A percentile compares a stretch with the other conserved stretches of the same genome.
Evolutionary conservation across 495 filamentous ascomycete species (phyloP).

Genomic region (Podospora pseudocomata): DNA sequence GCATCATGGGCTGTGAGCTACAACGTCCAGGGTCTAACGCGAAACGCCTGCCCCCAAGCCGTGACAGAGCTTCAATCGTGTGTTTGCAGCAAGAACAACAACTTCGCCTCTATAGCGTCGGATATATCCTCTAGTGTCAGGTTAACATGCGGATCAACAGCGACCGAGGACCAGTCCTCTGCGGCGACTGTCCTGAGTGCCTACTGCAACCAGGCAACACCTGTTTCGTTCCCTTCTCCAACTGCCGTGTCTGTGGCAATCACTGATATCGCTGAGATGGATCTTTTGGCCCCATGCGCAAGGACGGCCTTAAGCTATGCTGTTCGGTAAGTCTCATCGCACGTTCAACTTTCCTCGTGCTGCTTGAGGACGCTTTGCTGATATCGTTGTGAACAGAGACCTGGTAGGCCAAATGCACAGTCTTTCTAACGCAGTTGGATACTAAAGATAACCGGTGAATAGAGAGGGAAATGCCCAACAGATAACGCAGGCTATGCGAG

Average conservation of each 20-base stretch:
- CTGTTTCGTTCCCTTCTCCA: constrained; percentile 36
- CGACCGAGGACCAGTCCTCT: constrained; percentile 45
- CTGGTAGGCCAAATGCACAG: not conserved
- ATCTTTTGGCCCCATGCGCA: constrained; percentile 46
- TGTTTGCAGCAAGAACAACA: constrained; percentile 48
- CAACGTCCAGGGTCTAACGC: constrained; percentile 40
- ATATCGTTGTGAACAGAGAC: not conserved
- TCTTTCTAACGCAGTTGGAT: not conserved
- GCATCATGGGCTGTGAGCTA: constrained; percentile 40
- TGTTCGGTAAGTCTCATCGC: constrained; percentile 31
- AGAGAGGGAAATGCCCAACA: constrained; percentile 31
- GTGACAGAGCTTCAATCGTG: constrained; percentile 45
- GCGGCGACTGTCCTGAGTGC: constrained; percentile 39
- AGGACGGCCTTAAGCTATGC: constrained; percentile 36
- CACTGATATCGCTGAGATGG: constrained; percentile 44
- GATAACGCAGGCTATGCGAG: constrained; percentile 41
- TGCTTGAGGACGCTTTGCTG: not conserved
- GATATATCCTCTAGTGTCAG: constrained; percentile 37
- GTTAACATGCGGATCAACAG: constrained; percentile 40
- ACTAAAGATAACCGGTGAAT: not conserved
- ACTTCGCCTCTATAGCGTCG: constrained; percentile 39
- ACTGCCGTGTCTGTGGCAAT: constrained; percentile 41
- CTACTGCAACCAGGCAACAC: constrained; percentile 45
- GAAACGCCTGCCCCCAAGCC: constrained; percentile 37
- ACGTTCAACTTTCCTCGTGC: not conserved